These are phyloP conservation scores for Microstroma glucosiphilum DNA, from an alignment of 1,284 basidiomycete species.

Conservation along the genomic window DNA sequence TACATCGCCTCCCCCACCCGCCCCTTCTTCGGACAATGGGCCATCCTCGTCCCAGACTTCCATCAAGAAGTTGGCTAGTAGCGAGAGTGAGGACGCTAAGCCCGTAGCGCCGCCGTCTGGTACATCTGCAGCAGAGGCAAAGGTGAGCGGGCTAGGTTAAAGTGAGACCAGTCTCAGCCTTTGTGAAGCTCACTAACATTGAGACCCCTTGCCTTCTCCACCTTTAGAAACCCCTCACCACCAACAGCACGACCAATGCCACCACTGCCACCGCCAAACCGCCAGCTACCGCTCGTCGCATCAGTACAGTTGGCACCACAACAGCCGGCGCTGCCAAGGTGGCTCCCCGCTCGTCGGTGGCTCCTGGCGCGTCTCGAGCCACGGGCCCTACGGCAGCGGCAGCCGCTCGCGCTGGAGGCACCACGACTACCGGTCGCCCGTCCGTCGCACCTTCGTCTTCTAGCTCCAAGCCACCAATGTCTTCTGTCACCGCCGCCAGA, in stretches of 20 bases:
- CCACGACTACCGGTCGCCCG: not conserved
- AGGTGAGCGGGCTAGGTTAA: not conserved
- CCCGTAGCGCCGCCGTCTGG: not conserved
- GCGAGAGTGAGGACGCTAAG: not conserved
- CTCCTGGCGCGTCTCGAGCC: not conserved
- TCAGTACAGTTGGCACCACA: not conserved
- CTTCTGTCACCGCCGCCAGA: not conserved
- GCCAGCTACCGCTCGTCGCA: not conserved
- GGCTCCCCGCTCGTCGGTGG: not conserved
- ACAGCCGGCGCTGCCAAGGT: not conserved
- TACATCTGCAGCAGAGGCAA: not conserved
- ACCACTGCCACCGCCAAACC: constrained; percentile 1
- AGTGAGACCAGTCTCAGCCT: not conserved
- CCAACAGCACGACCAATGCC: constrained; percentile 2
- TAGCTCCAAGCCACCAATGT: not conserved
- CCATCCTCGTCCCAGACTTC: not conserved
- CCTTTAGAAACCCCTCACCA: not conserved
- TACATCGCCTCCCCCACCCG: not conserved
- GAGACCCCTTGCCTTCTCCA: not conserved
- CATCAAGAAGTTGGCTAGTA: not conserved
- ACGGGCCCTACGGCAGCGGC: not conserved
- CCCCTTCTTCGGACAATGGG: not conserved
- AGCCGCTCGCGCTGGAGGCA: not conserved
- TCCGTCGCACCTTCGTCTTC: not conserved
- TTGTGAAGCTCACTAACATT: not conserved